Percentiles rank a stretch among this genome's conserved stretches.
phyloP scores from a whole-genome alignment of 345 rosid species.

The Zanthoxylum bungeanum region DNA sequence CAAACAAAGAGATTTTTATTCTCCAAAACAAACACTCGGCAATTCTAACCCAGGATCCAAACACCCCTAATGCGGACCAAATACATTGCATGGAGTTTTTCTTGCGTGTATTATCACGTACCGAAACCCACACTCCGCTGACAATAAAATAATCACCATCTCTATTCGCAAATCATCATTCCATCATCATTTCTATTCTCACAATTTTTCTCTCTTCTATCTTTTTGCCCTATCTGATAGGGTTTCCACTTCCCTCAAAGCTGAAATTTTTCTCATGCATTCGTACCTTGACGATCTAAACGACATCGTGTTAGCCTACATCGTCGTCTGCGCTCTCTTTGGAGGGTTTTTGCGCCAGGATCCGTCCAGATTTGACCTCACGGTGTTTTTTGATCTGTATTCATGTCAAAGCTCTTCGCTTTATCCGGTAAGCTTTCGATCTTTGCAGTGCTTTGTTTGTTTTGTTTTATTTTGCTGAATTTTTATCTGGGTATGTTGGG shows the following conservation, averaged over 20 bases:
- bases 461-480: slow-evolving; percentile 4
- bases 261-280: slow-evolving; percentile 53
- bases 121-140: slow-evolving; percentile 12
- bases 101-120: slow-evolving; percentile 30
- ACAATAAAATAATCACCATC: background rate
- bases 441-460: no score
- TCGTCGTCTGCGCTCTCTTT: slow-evolving; percentile 44
- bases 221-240: slow-evolving; percentile 89
- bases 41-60: background rate
- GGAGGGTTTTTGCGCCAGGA: slow-evolving; percentile 57
- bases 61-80: slow-evolving; percentile 18
- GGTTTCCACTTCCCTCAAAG: slow-evolving; percentile 43
- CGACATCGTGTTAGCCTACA: slow-evolving; percentile 12
- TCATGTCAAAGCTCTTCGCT: slow-evolving; percentile 76
- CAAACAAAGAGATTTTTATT: background rate
- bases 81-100: slow-evolving; percentile 62
- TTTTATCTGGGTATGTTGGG: background rate
- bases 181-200: no score
- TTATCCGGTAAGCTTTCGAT: slow-evolving; percentile 50
- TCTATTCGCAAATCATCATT: slow-evolving; percentile 1
- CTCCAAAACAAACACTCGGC: background rate
- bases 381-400: slow-evolving; percentile 43
- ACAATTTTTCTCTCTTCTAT: slow-evolving; percentile 1
- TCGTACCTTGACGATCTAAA: slow-evolving; percentile 17
- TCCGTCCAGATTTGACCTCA: slow-evolving; percentile 37